Evolutionary conservation across 179 eudicot genomes (phyloP), one percentile per base, ranked within the genome.

Genomic region (Silene coronaria): DNA sequence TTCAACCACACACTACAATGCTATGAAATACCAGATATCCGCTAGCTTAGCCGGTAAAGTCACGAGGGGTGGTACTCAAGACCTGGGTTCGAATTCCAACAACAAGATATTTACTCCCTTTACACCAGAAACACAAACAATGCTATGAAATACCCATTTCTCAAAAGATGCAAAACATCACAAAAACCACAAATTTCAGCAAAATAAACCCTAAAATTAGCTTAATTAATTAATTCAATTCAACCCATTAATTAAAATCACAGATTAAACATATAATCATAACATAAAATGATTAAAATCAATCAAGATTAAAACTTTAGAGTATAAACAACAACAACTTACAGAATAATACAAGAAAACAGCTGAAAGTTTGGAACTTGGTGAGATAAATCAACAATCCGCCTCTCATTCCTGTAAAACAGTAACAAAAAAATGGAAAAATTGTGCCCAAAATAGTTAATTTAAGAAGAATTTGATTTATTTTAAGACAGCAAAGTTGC

Each of bases 321-420:
- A 26, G 58, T 19, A 2, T 42, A 0, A 28, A 24, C 9, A 10
- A 21, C 3, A 72, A 80, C 1, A 78, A 87, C 97, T 90, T 77
- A 90, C 94, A 82, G 23, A 87, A 55, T 67, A 80, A 65, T 30
- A 85, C 63, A 55, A 91, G 80, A 73, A 89, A 42, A 82, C 77
- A 77, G 83, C 71, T 79, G 62, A 82, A 81, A 79, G 81, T 61
- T 28, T 42, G 81, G 71, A 86, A 42, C 73, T 74, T 74, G 79
- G 75, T 32, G 70, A 71, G 79, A 42, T 74, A 74, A 55, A 68
- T 76, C 74, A 53, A 69, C 61, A 66, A 71, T 77, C 71, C 82
- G 71, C 80, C 85, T 77, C 86, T 85, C 94, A 86, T 90, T 67
- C 86, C 88, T 82, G 79, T 74, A 45, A 11, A 75, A 57, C 9